Base-by-base conservation (phyloP, 306 rosid species). In the Pueraria montana region DNA sequence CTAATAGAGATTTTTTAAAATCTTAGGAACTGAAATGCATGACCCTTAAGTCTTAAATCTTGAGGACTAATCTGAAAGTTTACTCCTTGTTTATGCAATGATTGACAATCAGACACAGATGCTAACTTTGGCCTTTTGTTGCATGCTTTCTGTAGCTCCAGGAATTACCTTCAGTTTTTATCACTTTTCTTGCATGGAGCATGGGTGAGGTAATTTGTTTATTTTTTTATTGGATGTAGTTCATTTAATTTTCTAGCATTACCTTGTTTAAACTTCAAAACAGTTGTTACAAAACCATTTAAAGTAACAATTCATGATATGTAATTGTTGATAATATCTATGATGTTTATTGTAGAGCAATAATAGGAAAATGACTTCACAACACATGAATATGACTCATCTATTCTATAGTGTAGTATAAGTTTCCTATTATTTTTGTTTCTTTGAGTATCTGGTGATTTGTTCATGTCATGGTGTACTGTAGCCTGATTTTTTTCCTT, bases 101-200 rank as follows among this genome's bases (percentile, higher is more conserved):
- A 6, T 32, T 72, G 65, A 62, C 36, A 21, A 79, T 49, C 24
- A 45, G 55, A 53, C 2, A 20, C 32, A 11, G 45, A 53, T 52
- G 24, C 48, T 77, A 82, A 45, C 80, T 78, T 55, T 13, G 74
- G 38, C 27, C 20, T 72, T 80, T 6, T 34, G 49, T 0, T 59
- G 32, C 86, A 26, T 74, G 73, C 9, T 80, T 83, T 67, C 70
- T 81, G 77, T 64, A 94, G 97, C 87, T 96, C 59, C 97, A 92
- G 84, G 89, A 88, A 79, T 77, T 83, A 45, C 93, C 95, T n/a
- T 85, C 93, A 11, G 90, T 94, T 72, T 90, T 94, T 72, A 88
- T 94, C 78, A 92, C 96, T 78, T 90, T 94, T 84, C 30, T 89
- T 75, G 94, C 96, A 55, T 94, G 99, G 99, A 92, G 97, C 91